Evolutionary conservation across 805 yeast species (phyloP), one percentile per base, ranked within the genome.

Genomic region (Pichia exigua): DNA sequence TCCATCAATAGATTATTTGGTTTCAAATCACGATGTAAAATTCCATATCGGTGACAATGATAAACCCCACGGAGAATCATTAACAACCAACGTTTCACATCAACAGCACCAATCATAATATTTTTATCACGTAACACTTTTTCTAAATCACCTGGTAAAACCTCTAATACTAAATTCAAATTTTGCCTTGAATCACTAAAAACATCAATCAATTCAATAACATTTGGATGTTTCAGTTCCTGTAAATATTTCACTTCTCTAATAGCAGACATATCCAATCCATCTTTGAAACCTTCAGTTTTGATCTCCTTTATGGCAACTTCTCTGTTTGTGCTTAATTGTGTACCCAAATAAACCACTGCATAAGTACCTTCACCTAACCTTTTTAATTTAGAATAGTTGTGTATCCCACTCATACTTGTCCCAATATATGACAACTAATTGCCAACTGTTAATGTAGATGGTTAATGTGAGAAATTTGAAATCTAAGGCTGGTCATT

Each of bases 321-420:
- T 48, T 75, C 73, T 49, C 91, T 68, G 7, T 66, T 69, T 28
- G 80, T 76, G 46, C 69, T 73, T 13, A 73, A 58, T 63, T 85
- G 85, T 42, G 75, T 80, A 2, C 98, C 98, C 17, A 91, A 74
- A 61, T 83, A 89, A 7, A 94, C 99, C 51, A 91, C 95, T 45
- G 99, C 99, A 72, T 92, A 94, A 0, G 99, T 94, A 69, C 99
- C 99, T 70, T 94, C 99, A 64, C 99, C 99, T 28, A 94, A 97
- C 64, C 90, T 91, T 58, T 79, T 82, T 51, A 90, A 96, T 55
- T 71, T 71, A 6, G 70, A 57, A 48, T 71, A 71, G 28, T 65
- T 57, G 3, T 58, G 60, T 1, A 60, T 42, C 61, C 60, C 51
- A 30, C 27, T 40, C 47, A 46, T 46, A 56, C 1, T 21, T 15